phyloP scores from a whole-genome alignment of 108 stramenopile genomes.

The Stephanodiscus triporus region DNA sequence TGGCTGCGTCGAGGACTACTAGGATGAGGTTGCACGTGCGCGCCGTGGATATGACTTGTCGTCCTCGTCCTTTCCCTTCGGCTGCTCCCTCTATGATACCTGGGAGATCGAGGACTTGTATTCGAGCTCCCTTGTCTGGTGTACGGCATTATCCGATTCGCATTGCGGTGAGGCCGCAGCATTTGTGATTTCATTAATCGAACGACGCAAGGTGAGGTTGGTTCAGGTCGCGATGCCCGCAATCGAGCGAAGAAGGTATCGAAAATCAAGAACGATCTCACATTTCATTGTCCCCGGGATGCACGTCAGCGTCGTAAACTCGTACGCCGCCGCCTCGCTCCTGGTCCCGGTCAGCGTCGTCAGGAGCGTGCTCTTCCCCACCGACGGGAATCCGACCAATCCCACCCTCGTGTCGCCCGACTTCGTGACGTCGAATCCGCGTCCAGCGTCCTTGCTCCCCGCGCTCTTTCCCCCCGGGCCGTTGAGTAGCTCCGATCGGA shows the following conservation, averaged over 20 bases:
- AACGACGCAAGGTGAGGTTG: neutral
- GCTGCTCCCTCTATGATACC: slow-evolving; percentile 99
- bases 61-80: slow-evolving; percentile 96
- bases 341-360: slow-evolving; percentile 95
- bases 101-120: slow-evolving; percentile 98
- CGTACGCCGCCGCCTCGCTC: slow-evolving; percentile 95
- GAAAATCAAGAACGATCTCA: slow-evolving; percentile 19
- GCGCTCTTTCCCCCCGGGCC: slow-evolving; percentile 85
- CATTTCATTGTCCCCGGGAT: slow-evolving; percentile 99
- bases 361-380: slow-evolving; percentile 96
- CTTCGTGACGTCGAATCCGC: slow-evolving; percentile 98
- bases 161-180: neutral
- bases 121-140: slow-evolving; percentile 92
- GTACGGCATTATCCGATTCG: neutral
- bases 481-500: slow-evolving; percentile 76
- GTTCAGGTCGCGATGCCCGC: too few species aligned
- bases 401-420: slow-evolving; percentile 97
- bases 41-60: slow-evolving; percentile 95
- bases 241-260: too few species aligned
- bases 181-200: neutral
- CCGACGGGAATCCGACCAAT: slow-evolving; percentile 98
- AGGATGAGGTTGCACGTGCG: slow-evolving; percentile 97
- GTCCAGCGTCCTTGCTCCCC: slow-evolving; percentile 92
- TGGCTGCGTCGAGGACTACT: slow-evolving; percentile 92
- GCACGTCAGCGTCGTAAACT: slow-evolving; percentile 99